Conservation (phyloP, 2,329 filamentous ascomycete species). For the Trichoderma pleuroti region DNA sequence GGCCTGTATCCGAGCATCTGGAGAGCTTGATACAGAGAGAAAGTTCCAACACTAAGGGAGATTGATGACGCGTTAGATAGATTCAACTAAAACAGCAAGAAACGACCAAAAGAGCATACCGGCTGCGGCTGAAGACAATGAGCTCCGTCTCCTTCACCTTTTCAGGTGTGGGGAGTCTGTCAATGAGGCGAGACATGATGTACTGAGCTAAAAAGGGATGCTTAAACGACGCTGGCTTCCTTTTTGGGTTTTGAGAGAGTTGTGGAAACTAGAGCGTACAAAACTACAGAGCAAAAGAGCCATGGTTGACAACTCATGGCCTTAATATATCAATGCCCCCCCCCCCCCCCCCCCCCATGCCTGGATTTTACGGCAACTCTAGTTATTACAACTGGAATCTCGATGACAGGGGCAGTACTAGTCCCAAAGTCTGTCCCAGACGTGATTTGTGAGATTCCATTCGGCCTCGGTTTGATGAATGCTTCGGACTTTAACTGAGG, state of each 20-base stretch:
- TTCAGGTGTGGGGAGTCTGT: slow-evolving; percentile 32
- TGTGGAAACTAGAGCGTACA: background rate
- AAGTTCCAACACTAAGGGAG: slow-evolving; percentile 33
- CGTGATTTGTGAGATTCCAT: background rate
- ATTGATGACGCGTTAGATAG: background rate
- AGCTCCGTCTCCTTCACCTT: slow-evolving; percentile 33
- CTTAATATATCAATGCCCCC: background rate
- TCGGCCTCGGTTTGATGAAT: background rate
- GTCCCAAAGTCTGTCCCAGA: background rate
- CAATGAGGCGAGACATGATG: slow-evolving; percentile 35
- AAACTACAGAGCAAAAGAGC: background rate
- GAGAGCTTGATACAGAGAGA: slow-evolving; percentile 34
- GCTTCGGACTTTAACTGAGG: background rate
- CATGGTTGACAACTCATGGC: background rate
- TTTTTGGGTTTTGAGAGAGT: background rate
- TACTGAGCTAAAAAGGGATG: no score
- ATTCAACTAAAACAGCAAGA: background rate
- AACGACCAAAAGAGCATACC: slow-evolving; percentile 26
- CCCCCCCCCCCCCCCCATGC: no score
- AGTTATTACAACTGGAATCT: background rate
- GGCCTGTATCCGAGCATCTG: slow-evolving; percentile 35
- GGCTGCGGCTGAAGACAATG: slow-evolving; percentile 37
- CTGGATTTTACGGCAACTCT: background rate
- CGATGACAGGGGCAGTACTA: background rate
- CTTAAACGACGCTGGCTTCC: background rate